Percentiles rank a stretch among this genome's conserved stretches.
phyloP scores from a whole-genome alignment of 129 eudicot genomes.

The Ambrosia artemisiifolia region DNA sequence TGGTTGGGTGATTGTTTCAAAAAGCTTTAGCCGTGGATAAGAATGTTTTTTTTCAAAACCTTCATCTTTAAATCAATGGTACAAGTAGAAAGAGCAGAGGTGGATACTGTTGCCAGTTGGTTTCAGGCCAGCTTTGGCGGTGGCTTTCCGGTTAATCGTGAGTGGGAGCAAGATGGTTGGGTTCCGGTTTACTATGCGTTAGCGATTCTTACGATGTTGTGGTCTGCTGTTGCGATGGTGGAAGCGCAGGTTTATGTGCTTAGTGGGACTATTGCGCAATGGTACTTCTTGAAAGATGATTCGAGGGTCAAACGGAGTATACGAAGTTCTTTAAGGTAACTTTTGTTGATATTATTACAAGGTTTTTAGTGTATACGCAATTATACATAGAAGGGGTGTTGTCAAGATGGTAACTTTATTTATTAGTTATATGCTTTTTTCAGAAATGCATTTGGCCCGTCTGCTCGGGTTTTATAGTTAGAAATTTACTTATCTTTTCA shows the following conservation, averaged over 20 bases:
- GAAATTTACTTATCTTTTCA: no score
- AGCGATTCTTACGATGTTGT: conserved; percentile 84
- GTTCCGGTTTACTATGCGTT: conserved; percentile 85
- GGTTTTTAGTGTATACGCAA: neutral
- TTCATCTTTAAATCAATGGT: no score
- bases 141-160: no score
- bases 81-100: no score
- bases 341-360: neutral
- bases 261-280: conserved; percentile 90
- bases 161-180: conserved; percentile 91
- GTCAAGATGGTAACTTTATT: conserved; percentile 18
- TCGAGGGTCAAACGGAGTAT: conserved; percentile 46
- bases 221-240: conserved; percentile 90
- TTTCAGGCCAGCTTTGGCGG: no score
- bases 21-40: no score
- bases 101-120: no score
- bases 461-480: no score
- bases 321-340: conserved; percentile 68
- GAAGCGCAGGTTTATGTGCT: conserved; percentile 85
- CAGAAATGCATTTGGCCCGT: conserved; percentile 96
- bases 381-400: neutral
- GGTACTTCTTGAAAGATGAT: conserved; percentile 91
- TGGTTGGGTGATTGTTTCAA: no score
- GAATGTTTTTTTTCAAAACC: no score
- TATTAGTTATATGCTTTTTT: conserved; percentile 20